Evolutionary conservation across 345 rosid species (phyloP), one percentile per base, ranked within the genome.

Genomic region (Arabis hirsuta): DNA sequence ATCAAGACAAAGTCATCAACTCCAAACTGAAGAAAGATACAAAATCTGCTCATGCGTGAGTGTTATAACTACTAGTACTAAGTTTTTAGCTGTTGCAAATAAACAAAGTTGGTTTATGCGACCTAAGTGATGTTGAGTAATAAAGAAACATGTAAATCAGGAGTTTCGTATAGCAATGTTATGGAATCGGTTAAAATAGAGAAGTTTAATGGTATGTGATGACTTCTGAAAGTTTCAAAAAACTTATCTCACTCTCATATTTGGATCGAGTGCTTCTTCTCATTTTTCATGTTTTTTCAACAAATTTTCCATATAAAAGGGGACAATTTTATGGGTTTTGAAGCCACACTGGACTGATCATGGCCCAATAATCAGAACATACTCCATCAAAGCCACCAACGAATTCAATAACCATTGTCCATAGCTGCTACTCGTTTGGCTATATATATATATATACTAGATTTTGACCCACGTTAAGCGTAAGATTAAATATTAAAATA

Each of bases 131-230:
- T 38, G 59, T 9, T 51, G 29, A 65, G 59, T 56, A 56, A 48
- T 65, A 57, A 64, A 36, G 65, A 65, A 56, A 65, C 65, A 73
- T 47, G 71, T 38, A 65, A 55, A 56, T 73, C 42, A 45, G 57
- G 36, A 43, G 69, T 72, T 32, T 72, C 46, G 9, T 52, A 52
- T 20, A 62, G 20, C 53, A 61, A 67, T 55, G 34, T 52, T 31
- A 48, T 31, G 44, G 34, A 41, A 50, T 14, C 43, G 19, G 42
- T 9, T 45, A 29, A 12, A 59, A 59, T 24, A 52, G 34, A 29
- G 12, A 51, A 60, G 16, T 71, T 60, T 12, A 39, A 29, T 41
- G 27, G 36, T 61, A 31, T 24, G 6, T 41, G n/a, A 7, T 24
- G 27, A 38, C 38, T 20, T 29, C 3, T 55, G 32, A 4, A 29